phyloP scores from a whole-genome alignment of 2,329 filamentous ascomycete genomes.

The Penicillium sp. region DNA sequence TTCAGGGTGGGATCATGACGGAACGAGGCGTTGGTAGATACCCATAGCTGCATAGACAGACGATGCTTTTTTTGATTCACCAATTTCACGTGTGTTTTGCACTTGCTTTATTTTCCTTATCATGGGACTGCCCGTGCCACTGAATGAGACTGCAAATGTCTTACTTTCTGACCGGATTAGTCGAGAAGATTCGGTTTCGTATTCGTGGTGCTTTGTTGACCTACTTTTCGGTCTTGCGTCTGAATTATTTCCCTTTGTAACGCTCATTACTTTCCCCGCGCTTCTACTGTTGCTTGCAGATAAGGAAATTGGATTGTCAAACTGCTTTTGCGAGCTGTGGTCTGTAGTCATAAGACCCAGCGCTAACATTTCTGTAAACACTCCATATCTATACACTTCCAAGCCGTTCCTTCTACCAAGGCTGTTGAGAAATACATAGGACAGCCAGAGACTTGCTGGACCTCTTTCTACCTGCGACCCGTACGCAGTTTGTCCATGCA shows the following conservation, averaged over 20 bases:
- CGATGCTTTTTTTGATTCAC: constrained; percentile 21
- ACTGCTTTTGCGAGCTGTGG: background rate
- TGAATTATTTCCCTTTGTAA: constrained; percentile 5
- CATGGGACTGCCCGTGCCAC: background rate
- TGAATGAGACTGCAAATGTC: background rate
- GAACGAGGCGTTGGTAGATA: constrained; percentile 44
- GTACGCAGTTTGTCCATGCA: background rate
- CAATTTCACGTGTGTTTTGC: constrained; percentile 12
- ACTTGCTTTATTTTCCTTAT: constrained; percentile 14
- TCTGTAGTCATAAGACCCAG: background rate
- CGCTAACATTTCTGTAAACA: too few species aligned
- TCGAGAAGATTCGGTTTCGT: constrained; percentile 13
- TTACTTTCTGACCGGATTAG: background rate
- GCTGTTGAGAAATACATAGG: too few species aligned
- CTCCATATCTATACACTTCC: too few species aligned
- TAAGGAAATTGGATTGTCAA: constrained; percentile 10
- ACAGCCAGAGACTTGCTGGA: too few species aligned
- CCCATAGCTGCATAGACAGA: constrained; percentile 36
- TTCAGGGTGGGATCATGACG: constrained; percentile 35
- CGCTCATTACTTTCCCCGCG: constrained; percentile 1
- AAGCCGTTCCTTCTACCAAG: too few species aligned
- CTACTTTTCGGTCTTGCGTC: constrained; percentile 16
- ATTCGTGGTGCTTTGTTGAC: constrained; percentile 9
- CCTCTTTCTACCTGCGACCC: too few species aligned
- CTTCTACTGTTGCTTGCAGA: constrained; percentile 11